A percentile compares a stretch with the other conserved stretches of the same genome.
Conservation (phyloP, 176 grass and related monocot genomes). For the Zoysia pacifica region DNA sequence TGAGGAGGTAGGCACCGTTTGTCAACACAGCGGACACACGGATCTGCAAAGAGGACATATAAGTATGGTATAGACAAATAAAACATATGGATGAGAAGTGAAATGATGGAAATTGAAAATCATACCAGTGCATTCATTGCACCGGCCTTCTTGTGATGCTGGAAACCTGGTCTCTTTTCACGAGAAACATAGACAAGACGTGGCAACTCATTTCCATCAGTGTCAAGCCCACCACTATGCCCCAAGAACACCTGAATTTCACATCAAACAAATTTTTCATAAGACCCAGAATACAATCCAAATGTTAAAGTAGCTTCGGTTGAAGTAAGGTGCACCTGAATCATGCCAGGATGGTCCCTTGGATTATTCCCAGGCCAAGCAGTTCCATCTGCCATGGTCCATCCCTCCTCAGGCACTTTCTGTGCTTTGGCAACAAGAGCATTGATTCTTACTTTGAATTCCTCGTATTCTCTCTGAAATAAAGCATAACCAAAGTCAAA, state of each 20-base stretch:
- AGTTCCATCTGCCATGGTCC: conserved; percentile 99
- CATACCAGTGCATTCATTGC: conserved; percentile 98
- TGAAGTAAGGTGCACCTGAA: conserved; percentile 70
- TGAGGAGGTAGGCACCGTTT: conserved; percentile 98
- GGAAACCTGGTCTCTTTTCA: conserved; percentile 99
- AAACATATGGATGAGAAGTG: neutral
- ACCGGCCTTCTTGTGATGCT: conserved; percentile 99
- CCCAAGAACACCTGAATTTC: conserved; percentile 89
- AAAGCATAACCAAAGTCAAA: conserved; percentile 23
- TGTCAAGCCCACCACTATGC: conserved; percentile 98
- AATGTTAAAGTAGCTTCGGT: neutral
- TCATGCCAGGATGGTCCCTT: conserved; percentile 99
- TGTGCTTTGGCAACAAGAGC: conserved; percentile 99
- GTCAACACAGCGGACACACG: conserved; percentile 97
- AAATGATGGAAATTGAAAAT: conserved; percentile 23
- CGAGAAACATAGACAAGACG: conserved; percentile 99
- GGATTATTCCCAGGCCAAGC: conserved; percentile 97
- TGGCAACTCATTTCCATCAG: conserved; percentile 95
- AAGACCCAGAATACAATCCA: conserved; percentile 10
- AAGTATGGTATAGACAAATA: conserved; percentile 32
- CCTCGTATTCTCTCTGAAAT: conserved; percentile 97
- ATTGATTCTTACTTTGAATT: conserved; percentile 96
- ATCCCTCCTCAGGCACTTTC: conserved; percentile 97
- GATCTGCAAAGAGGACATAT: conserved; percentile 58
- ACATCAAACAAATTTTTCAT: conserved; percentile 19